Evolutionary conservation across 495 filamentous ascomycete genomes (phyloP), one percentile per base, ranked within the genome.

Genomic region (Penicillium psychrofluorescens): DNA sequence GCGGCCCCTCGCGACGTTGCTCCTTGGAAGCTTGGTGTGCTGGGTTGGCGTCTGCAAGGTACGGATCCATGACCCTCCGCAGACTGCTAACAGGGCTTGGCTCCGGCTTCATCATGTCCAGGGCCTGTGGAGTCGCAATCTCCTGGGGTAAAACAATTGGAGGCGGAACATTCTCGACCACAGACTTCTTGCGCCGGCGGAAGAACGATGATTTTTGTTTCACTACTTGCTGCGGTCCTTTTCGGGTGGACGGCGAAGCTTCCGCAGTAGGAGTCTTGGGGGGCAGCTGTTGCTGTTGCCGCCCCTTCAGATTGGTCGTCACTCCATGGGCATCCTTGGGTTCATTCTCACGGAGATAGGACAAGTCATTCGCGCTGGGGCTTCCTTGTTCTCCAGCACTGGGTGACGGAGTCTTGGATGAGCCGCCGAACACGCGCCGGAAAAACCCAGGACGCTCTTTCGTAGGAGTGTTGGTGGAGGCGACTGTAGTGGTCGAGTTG

Each of bases 181-280:
- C 61, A 3, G 90, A 95, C 66, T 86, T 88, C 76, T 98, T 98
- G 50, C 92, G 78, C 50, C 91, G 76, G 52, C 92, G 76, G 65
- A 98, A 96, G 71, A 98, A 96, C 1, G 90, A 95, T 4, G 84
- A 77, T 61, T 95, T 97, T 68, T 98, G 95, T 44, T 82, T 85
- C 42, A 96, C 77, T 2, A 74, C 70, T 16, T 77, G 78, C 28
- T 66, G 68, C n/a, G 61, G 44, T 11, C 47, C 51, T 62, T 69
- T 74, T 15, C 75, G 76, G 10, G 45, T 32, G n/a, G 63, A 35
- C 30, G 75, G 67, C 16, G 63, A 57, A 12, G 57, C 55, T 29
- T 56, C 41, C 11, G 52, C 56, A 7, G 55, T 43, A 14, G 62
- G 34, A 37, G 40, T 59, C 40, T 51, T 58, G 4, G 58, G 55